Evolutionary conservation across 2,329 filamentous ascomycete species (phyloP).

Genomic region (Ceratocystis eucalypticola): DNA sequence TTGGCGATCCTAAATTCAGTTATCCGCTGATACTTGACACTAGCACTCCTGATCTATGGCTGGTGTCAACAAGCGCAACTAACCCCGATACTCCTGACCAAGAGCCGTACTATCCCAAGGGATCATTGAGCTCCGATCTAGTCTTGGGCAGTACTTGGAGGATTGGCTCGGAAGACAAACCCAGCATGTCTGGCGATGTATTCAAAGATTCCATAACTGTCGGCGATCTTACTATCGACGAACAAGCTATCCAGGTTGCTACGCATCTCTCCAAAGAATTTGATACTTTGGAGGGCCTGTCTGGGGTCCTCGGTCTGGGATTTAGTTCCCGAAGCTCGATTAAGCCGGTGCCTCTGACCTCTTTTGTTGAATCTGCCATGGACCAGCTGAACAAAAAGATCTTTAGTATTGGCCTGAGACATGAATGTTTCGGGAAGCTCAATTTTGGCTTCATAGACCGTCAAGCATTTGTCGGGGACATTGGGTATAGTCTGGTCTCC

Average conservation of each 20-base stretch:
- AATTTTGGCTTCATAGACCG: conserved; percentile 60
- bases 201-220: conserved; percentile 33
- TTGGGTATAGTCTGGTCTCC: conserved; percentile 46
- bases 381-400: not conserved
- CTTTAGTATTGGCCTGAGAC: conserved; percentile 56
- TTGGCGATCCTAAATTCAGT: conserved; percentile 34
- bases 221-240: conserved; percentile 29
- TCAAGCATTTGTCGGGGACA: conserved; percentile 46
- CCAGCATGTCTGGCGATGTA: conserved; percentile 31
- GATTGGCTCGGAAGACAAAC: conserved; percentile 34
- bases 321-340: conserved; percentile 34
- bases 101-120: conserved; percentile 28
- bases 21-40: conserved; percentile 33
- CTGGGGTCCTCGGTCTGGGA: conserved; percentile 32
- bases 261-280: conserved; percentile 30
- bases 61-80: conserved; percentile 34
- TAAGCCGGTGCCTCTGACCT: conserved; percentile 29
- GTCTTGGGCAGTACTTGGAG: conserved; percentile 29
- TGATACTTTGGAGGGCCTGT: conserved; percentile 26
- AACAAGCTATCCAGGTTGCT: conserved; percentile 33
- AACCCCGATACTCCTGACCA: conserved; percentile 28
- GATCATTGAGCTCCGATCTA: conserved; percentile 29
- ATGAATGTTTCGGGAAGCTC: conserved; percentile 48
- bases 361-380: conserved; percentile 30
- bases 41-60: conserved; percentile 36